Percentiles rank a stretch among this genome's conserved stretches.
These are phyloP conservation scores for Candida freyschussii DNA, from an alignment of 1,139 yeast species.

Conservation along the genomic window DNA sequence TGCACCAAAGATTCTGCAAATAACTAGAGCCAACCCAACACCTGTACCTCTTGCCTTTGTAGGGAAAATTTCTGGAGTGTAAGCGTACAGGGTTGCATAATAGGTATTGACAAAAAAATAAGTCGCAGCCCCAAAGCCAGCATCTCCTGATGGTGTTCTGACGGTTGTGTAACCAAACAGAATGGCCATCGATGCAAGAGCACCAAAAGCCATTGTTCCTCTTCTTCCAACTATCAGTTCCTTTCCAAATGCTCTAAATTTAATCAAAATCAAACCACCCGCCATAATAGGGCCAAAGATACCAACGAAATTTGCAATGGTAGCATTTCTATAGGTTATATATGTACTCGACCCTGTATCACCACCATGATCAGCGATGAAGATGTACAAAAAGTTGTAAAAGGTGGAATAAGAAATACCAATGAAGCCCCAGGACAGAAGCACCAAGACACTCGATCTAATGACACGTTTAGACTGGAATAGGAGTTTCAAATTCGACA, in stretches of 20 bases:
- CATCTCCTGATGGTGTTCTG: slow-evolving; percentile 43
- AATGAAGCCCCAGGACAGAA: slow-evolving; percentile 38
- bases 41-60: slow-evolving; percentile 51
- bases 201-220: slow-evolving; percentile 53
- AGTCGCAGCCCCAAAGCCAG: slow-evolving; percentile 49
- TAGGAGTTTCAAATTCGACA: slow-evolving; percentile 28
- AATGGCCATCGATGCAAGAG: slow-evolving; percentile 46
- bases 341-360: slow-evolving; percentile 28
- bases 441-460: slow-evolving; percentile 32
- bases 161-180: slow-evolving; percentile 55
- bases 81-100: slow-evolving; percentile 46
- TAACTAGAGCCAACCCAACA: slow-evolving; percentile 40
- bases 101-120: slow-evolving; percentile 48
- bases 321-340: slow-evolving; percentile 48
- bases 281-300: slow-evolving; percentile 57
- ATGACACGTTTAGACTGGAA: slow-evolving; percentile 32
- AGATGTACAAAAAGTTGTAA: slow-evolving; percentile 40
- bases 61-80: slow-evolving; percentile 51
- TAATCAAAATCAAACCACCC: slow-evolving; percentile 37
- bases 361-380: slow-evolving; percentile 39
- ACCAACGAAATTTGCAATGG: slow-evolving; percentile 45
- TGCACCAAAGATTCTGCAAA: slow-evolving; percentile 39
- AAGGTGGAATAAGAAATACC: slow-evolving; percentile 42
- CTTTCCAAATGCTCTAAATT: slow-evolving; percentile 28
- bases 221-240: slow-evolving; percentile 40